Evolutionary conservation across 345 rosid species (phyloP).

Genomic region (Aurinia saxatilis): DNA sequence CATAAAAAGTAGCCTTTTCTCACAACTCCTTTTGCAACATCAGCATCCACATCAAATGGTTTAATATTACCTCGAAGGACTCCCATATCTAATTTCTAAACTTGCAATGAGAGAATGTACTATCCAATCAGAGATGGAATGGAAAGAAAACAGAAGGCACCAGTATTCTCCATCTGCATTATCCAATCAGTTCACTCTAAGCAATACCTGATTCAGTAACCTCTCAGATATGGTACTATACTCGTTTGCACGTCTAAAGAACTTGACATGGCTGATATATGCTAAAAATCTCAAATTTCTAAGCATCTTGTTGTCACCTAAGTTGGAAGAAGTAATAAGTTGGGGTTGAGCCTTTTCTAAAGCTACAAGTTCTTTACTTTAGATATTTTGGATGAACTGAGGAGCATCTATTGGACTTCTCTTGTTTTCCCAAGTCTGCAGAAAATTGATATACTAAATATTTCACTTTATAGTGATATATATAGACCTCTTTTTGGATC

Average conservation of each 20-base stretch:
- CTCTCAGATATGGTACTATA: neutral
- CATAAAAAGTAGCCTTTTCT: too few relatives aligned
- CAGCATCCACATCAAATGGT: too few relatives aligned
- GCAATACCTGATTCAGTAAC: neutral
- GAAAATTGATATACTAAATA: too few relatives aligned
- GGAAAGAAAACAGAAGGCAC: neutral
- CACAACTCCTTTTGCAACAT: too few relatives aligned
- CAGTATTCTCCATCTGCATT: neutral
- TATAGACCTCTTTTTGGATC: too few relatives aligned
- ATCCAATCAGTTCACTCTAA: neutral
- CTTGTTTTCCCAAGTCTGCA: neutral
- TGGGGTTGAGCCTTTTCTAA: neutral
- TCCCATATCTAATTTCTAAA: too few relatives aligned
- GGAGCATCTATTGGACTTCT: neutral
- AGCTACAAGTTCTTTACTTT: neutral
- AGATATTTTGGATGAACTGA: neutral
- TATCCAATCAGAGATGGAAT: neutral
- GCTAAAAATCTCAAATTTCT: neutral
- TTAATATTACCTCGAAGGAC: too few relatives aligned
- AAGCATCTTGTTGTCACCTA: neutral
- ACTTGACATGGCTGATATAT: conserved; percentile 10
- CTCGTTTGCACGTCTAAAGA: neutral
- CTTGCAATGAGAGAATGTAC: too few relatives aligned
- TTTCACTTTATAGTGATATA: too few relatives aligned
- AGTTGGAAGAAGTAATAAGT: neutral